A percentile compares a stretch with the other conserved stretches of the same genome.
Evolutionary conservation across 495 filamentous ascomycete genomes (phyloP).

Genomic region (Trichodelitschia bisporula): DNA sequence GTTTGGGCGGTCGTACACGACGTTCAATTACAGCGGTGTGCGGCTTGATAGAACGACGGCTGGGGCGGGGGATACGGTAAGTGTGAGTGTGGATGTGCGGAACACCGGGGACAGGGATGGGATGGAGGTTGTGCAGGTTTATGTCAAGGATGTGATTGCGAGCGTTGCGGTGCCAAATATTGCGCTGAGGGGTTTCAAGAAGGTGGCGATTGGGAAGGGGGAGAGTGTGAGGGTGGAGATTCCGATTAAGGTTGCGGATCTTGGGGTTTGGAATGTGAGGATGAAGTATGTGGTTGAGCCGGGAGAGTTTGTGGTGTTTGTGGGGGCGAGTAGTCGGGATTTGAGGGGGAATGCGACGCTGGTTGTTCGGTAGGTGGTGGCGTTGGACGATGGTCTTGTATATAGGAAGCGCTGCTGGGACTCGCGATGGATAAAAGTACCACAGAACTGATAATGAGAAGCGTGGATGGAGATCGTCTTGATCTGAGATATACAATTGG

Average conservation of each 20-base stretch:
- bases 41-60: conserved; percentile 23
- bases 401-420: too few relatives aligned
- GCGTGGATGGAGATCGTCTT: too few relatives aligned
- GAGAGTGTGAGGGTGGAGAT: conserved; percentile 46
- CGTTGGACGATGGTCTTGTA: too few relatives aligned
- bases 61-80: conserved; percentile 20
- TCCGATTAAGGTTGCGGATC: conserved; percentile 22
- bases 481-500: too few relatives aligned
- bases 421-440: too few relatives aligned
- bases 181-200: conserved; percentile 59
- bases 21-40: conserved; percentile 42
- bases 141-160: conserved; percentile 26
- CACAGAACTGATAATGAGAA: too few relatives aligned
- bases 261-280: conserved; percentile 12
- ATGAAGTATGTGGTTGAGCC: conserved; percentile 29
- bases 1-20: conserved; percentile 47
- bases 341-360: conserved; percentile 29
- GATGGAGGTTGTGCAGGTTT: conserved; percentile 60
- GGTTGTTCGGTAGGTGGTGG: conserved; percentile 18
- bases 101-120: conserved; percentile 43
- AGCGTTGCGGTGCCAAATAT: conserved; percentile 36
- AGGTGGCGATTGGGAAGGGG: conserved; percentile 42
- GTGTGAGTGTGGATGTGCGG: conserved; percentile 29
- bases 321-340: conserved; percentile 31
- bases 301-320: conserved; percentile 32